These are phyloP conservation scores for Aspergillus japonicus DNA, from an alignment of 2,329 filamentous ascomycete genomes.

Conservation along the genomic window DNA sequence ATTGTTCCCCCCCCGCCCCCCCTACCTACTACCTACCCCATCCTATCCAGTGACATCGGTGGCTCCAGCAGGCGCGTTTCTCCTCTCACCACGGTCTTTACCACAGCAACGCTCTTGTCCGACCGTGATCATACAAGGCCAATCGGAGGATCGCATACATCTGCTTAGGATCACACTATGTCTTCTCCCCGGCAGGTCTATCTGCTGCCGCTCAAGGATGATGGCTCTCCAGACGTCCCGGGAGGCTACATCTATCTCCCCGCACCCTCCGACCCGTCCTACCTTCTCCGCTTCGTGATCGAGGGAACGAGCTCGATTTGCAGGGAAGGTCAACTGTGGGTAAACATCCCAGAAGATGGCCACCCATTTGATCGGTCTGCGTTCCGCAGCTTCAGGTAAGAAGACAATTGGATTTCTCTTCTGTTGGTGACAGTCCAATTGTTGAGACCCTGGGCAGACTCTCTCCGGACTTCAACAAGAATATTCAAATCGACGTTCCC, in stretches of 20 bases:
- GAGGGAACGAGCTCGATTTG: constrained; percentile 96
- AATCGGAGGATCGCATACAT: background rate
- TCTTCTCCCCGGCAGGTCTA: constrained; percentile 64
- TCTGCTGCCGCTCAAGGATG: constrained; percentile 84
- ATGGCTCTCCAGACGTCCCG: constrained; percentile 84
- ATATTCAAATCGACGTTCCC: constrained; percentile 84
- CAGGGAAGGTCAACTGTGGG: constrained; percentile 89
- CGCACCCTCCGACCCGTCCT: constrained; percentile 68
- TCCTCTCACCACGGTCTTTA: background rate
- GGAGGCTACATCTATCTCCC: constrained; percentile 91
- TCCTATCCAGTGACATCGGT: background rate
- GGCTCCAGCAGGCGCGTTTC: background rate
- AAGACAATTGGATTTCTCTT: constrained; percentile 36
- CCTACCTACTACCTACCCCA: too few species aligned
- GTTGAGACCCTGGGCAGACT: constrained; percentile 52
- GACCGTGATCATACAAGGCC: background rate
- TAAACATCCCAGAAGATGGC: constrained; percentile 83
- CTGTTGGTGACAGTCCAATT: constrained; percentile 7
- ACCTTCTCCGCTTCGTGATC: constrained; percentile 83
- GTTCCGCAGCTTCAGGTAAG: constrained; percentile 88
- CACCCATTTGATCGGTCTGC: constrained; percentile 71
- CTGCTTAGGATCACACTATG: constrained; percentile 8
- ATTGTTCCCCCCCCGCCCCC: background rate
- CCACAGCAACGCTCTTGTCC: background rate
- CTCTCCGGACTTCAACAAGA: constrained; percentile 86